A percentile compares a stretch with the other conserved stretches of the same genome.
phyloP scores from a whole-genome alignment of 2,329 filamentous ascomycete genomes.

The Fusarium dlaminii region DNA sequence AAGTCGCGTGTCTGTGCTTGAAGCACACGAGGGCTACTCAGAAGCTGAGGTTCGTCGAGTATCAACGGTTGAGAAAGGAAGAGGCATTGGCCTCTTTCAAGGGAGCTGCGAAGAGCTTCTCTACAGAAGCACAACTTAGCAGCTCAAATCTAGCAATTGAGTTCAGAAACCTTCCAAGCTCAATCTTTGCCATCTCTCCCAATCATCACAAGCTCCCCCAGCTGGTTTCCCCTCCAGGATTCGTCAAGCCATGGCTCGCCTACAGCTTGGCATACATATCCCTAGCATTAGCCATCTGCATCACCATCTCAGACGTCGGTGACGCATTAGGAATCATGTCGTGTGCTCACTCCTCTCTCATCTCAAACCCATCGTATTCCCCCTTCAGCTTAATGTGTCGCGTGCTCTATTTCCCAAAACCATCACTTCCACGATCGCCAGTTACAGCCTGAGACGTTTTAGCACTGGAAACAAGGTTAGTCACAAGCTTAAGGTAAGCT shows the following conservation, averaged over 20 bases:
- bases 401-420: slow-evolving; percentile 8
- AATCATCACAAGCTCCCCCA: not conserved
- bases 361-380: not conserved
- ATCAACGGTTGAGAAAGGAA: not conserved
- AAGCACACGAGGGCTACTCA: not conserved
- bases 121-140: too few relatives aligned
- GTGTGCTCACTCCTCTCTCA: slow-evolving; percentile 17
- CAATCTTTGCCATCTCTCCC: not conserved
- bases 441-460: slow-evolving; percentile 16
- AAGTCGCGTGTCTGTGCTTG: slow-evolving; percentile 30
- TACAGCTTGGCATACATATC: slow-evolving; percentile 17
- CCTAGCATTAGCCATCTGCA: slow-evolving; percentile 6
- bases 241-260: not conserved
- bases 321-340: slow-evolving; percentile 37
- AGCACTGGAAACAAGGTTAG: slow-evolving; percentile 1
- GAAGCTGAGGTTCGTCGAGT: not conserved
- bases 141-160: not conserved
- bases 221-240: not conserved
- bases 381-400: not conserved
- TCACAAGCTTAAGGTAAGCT: not conserved
- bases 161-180: not conserved
- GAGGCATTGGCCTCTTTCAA: not conserved
- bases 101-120: not conserved
- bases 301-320: slow-evolving; percentile 20
- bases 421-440: not conserved